These are phyloP conservation scores for Atkinsonella hypoxylon DNA, from an alignment of 2,329 filamentous ascomycete species.

Conservation along the genomic window DNA sequence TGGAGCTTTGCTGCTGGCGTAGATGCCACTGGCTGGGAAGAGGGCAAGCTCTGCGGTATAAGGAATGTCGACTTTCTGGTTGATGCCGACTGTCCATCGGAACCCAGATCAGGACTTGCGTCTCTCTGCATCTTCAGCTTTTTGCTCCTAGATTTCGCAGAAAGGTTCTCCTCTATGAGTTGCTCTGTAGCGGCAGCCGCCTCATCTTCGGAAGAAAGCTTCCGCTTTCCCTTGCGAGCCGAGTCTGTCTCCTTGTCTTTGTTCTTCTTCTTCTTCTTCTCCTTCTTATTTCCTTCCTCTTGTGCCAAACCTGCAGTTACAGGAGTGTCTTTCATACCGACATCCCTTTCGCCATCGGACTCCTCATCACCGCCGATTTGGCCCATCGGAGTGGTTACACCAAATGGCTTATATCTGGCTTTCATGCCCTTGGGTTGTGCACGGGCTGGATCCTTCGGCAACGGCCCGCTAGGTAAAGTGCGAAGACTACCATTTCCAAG, in stretches of 20 bases:
- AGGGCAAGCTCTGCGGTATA: conserved; percentile 19
- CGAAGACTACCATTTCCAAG: conserved; percentile 27
- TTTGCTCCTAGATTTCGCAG: conserved; percentile 29
- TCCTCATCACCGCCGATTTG: conserved; percentile 28
- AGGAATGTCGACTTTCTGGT: conserved; percentile 21
- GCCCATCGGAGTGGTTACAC: conserved; percentile 28
- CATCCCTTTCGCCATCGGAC: conserved; percentile 31
- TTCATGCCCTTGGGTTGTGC: conserved; percentile 56
- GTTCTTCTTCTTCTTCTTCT: conserved; percentile 12
- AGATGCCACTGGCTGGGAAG: conserved; percentile 9
- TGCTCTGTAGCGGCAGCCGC: conserved; percentile 23
- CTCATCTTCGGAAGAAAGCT: conserved; percentile 27
- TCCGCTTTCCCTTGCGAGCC: conserved; percentile 25
- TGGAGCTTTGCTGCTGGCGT: conserved; percentile 13
- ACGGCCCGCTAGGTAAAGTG: conserved; percentile 24
- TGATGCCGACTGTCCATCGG: conserved; percentile 14
- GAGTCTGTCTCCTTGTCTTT: conserved; percentile 8
- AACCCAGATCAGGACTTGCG: conserved; percentile 24
- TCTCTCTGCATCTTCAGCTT: conserved; percentile 24
- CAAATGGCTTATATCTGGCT: conserved; percentile 56
- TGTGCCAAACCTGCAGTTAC: conserved; percentile 10
- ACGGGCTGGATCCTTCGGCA: conserved; percentile 40
- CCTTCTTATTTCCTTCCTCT: conserved; percentile 14
- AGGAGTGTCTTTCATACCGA: conserved; percentile 32
- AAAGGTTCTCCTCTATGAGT: conserved; percentile 20